phyloP scores from a whole-genome alignment of 805 yeast genomes.

The Tetrapisispora pingtungensis region DNA sequence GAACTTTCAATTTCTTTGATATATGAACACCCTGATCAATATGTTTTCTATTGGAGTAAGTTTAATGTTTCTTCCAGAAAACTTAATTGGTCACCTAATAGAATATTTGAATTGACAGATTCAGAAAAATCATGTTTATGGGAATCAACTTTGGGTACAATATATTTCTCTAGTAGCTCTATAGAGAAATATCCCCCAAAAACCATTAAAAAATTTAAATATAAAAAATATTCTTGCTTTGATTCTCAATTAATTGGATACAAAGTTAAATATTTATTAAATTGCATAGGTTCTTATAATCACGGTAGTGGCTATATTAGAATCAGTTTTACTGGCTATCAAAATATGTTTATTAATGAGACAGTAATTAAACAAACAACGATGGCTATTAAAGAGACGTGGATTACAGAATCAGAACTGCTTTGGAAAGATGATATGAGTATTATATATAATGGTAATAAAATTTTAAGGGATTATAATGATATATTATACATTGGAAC shows the following conservation, averaged over 20 bases:
- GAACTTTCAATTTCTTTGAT: conserved; percentile 3
- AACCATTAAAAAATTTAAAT: not conserved
- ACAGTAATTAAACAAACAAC: not conserved
- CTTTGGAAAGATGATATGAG: conserved; percentile 9
- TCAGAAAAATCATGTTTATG: not conserved
- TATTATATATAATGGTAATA: not conserved
- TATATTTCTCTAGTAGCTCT: not conserved
- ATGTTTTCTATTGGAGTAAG: conserved; percentile 6
- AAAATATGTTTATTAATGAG: conserved; percentile 1
- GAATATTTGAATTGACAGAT: not conserved
- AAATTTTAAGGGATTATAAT: too few species aligned
- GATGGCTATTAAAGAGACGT: not conserved
- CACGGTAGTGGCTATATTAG: conserved; percentile 10
- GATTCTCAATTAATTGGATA: not conserved
- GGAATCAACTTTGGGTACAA: not conserved
- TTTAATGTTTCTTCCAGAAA: not conserved
- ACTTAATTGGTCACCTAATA: not conserved
- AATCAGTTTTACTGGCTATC: conserved; percentile 4
- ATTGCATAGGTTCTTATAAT: conserved; percentile 8
- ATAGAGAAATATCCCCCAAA: not conserved
- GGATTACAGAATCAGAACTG: conserved; percentile 6
- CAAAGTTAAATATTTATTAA: not conserved
- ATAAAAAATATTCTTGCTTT: not conserved
- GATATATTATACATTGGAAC: not conserved
- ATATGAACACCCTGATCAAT: conserved; percentile 7